phyloP scores from a whole-genome alignment of 495 filamentous ascomycete genomes.

The Xylaria cubensis region DNA sequence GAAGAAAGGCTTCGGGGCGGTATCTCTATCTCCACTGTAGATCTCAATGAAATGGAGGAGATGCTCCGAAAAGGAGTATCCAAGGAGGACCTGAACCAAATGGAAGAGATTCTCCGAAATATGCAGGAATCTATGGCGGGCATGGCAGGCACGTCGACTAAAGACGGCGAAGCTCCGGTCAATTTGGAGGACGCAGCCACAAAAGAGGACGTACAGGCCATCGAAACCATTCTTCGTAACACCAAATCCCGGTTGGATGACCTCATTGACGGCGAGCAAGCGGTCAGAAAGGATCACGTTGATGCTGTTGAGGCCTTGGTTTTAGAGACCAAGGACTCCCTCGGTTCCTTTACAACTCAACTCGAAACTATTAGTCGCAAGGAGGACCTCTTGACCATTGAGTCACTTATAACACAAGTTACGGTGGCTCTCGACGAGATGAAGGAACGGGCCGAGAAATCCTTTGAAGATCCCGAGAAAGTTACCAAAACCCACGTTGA shows the following conservation, averaged over 20 bases:
- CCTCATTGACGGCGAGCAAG: constrained; percentile 66
- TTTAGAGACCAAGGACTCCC: constrained; percentile 70
- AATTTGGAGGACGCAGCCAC: constrained; percentile 52
- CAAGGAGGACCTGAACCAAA: constrained; percentile 75
- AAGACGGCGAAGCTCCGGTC: constrained; percentile 33
- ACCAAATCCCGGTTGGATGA: constrained; percentile 85
- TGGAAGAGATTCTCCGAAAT: constrained; percentile 53
- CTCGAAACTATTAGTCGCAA: constrained; percentile 72
- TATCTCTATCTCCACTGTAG: constrained; percentile 72
- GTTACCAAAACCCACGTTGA: constrained; percentile 81
- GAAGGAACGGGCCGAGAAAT: constrained; percentile 69
- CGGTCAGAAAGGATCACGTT: constrained; percentile 76
- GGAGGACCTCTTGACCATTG: constrained; percentile 77
- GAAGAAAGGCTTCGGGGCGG: constrained; percentile 42
- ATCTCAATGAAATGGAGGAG: constrained; percentile 83
- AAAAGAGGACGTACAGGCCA: constrained; percentile 82
- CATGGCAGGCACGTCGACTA: constrained; percentile 16
- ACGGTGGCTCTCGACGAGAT: constrained; percentile 76
- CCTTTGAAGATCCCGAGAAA: constrained; percentile 66
- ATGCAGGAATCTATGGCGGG: constrained; percentile 49
- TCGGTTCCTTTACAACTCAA: constrained; percentile 64
- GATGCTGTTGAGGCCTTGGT: constrained; percentile 74
- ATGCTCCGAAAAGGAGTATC: constrained; percentile 83
- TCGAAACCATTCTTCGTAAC: constrained; percentile 84
- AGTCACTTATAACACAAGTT: constrained; percentile 76